These are phyloP conservation scores for Bjerkandera adusta DNA, from an alignment of 1,284 basidiomycete species.

Conservation along the genomic window DNA sequence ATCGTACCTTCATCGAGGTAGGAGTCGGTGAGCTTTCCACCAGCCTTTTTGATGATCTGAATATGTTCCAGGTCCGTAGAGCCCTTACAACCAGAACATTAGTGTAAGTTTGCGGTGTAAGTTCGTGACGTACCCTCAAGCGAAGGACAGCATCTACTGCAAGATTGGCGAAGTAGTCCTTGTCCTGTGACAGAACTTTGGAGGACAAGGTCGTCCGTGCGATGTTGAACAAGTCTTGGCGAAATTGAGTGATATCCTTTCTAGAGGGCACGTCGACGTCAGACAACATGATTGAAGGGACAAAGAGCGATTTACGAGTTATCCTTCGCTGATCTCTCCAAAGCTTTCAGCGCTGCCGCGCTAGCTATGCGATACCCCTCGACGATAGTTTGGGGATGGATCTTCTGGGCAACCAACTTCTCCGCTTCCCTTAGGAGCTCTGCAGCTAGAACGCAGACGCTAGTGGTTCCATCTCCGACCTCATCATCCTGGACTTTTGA, in stretches of 20 bases:
- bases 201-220: slow-evolving; percentile 95
- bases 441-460: slow-evolving; percentile 90
- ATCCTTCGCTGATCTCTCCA: slow-evolving; percentile 83
- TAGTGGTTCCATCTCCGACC: slow-evolving; percentile 97
- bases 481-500: slow-evolving; percentile 99
- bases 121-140: slow-evolving; percentile 60
- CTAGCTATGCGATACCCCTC: slow-evolving; percentile 97
- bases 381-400: slow-evolving; percentile 99
- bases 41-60: slow-evolving; percentile 99
- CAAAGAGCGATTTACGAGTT: slow-evolving; percentile 61
- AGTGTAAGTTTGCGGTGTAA: neutral
- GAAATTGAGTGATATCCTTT: slow-evolving; percentile 74
- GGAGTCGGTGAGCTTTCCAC: slow-evolving; percentile 97
- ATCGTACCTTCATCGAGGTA: slow-evolving; percentile 91
- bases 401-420: slow-evolving; percentile 89
- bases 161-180: slow-evolving; percentile 98
- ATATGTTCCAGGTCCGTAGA: slow-evolving; percentile 98
- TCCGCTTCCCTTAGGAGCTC: slow-evolving; percentile 96
- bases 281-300: neutral
- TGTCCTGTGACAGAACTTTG: slow-evolving; percentile 96
- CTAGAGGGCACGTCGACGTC: slow-evolving; percentile 35
- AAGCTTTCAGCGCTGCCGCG: slow-evolving; percentile 79
- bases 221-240: slow-evolving; percentile 93
- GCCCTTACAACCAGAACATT: slow-evolving; percentile 49
- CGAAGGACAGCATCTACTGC: slow-evolving; percentile 97